Evolutionary conservation across 2,329 filamentous ascomycete species (phyloP), one percentile per base, ranked within the genome.

Genomic region (Spiromastix sp.): DNA sequence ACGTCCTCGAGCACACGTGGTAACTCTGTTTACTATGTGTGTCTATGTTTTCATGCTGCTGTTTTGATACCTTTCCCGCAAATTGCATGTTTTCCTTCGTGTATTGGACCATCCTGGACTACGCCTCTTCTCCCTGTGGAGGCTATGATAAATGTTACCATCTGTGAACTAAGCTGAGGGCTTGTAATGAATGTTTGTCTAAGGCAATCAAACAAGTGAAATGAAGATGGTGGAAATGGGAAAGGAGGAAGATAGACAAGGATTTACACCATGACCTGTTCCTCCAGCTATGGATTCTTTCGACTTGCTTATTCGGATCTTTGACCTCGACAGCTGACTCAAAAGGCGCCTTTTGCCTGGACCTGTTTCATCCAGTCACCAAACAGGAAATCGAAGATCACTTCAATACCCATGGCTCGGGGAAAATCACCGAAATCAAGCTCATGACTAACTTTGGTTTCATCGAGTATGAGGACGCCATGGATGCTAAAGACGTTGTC

Each of bases 371-470:
- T 60, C 60, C 68, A 93, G 87, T 85, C 68, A 95, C 87, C 65
- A 96, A 96, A 71, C 79, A 84, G 64, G 89, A 98, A 61, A 82
- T 98, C 61, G 87, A 96, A 68, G 77, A 79, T 54, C 89, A 96
- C 65, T 98, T 98, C 68, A 81, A 81, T 61, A 85, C 79, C 56
- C 86, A 95, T 78, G 91, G 89, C 59, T 89, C 86, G 51, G 91
- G 91, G 62, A 86, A 94, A 62, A 96, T 98, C 60, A 91, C 83
- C 49, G 91, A 98, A 70, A 89, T 98, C 69, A 98, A 98, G 72
- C 78, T 98, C 46, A 98, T 98, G 91, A 96, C 94, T 60, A 91
- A 91, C 56, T 98, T 98, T 59, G 91, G 91, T 60, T 98, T 98
- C 71, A 94, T 98, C 60, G 91, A 98, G 65, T 98, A 96, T 66